phyloP scores from a whole-genome alignment of 2,329 filamentous ascomycete genomes.

The Cladosporium cucumerinum region DNA sequence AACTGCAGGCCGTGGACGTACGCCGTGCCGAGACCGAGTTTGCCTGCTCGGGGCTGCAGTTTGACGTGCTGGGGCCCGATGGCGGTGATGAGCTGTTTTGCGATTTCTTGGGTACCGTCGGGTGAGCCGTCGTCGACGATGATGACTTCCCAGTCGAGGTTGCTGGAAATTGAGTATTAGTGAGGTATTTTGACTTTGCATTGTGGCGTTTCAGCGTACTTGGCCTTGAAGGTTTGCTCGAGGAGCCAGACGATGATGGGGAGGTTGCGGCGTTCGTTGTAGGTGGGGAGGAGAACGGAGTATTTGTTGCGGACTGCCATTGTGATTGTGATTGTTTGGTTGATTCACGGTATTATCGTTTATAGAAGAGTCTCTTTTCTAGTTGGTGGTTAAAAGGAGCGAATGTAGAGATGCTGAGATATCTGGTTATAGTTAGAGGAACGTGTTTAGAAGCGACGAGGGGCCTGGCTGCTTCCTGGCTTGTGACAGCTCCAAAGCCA shows the following conservation, averaged over 20 bases:
- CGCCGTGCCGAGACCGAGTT: slow-evolving; percentile 93
- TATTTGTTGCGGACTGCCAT: slow-evolving; percentile 74
- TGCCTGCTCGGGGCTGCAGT: slow-evolving; percentile 85
- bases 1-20: slow-evolving; percentile 94
- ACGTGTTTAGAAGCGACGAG: slow-evolving; percentile 11
- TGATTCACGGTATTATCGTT: neutral
- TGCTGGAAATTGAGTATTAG: slow-evolving; percentile 50
- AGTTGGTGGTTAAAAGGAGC: neutral
- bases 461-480: slow-evolving; percentile 7
- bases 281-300: slow-evolving; percentile 95
- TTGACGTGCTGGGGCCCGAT: slow-evolving; percentile 73
- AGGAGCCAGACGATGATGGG: slow-evolving; percentile 94
- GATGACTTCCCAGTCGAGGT: slow-evolving; percentile 94
- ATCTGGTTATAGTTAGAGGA: neutral
- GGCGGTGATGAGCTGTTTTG: slow-evolving; percentile 81
- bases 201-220: slow-evolving; percentile 51
- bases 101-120: slow-evolving; percentile 89
- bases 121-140: slow-evolving; percentile 98
- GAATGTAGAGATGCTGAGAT: neutral
- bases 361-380: neutral
- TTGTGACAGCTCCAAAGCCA: slow-evolving; percentile 11
- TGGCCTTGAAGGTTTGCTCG: slow-evolving; percentile 83
- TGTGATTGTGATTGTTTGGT: slow-evolving; percentile 6
- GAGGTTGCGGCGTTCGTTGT: slow-evolving; percentile 96
- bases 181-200: neutral